A percentile compares a stretch with the other conserved stretches of the same genome.
Conservation (phyloP, 2,329 filamentous ascomycete genomes). For the Calonectria pseudoreteaudii region DNA sequence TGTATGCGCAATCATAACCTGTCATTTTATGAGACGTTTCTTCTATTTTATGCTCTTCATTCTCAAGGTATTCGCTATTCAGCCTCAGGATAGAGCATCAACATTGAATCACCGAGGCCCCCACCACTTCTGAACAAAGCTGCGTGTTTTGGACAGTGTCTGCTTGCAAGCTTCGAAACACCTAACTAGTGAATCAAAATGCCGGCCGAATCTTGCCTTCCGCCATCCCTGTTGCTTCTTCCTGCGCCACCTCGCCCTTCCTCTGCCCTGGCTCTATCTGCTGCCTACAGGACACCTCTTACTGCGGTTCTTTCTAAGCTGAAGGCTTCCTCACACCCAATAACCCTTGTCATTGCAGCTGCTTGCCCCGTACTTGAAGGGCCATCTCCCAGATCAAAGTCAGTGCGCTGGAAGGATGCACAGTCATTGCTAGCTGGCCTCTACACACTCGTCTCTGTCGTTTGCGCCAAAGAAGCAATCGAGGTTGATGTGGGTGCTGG, state of each 20-base stretch:
- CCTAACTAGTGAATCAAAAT: not conserved
- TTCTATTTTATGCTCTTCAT: not conserved
- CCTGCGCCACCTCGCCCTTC: constrained; percentile 71
- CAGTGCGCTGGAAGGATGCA: constrained; percentile 72
- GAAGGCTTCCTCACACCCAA: constrained; percentile 43
- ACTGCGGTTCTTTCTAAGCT: constrained; percentile 64
- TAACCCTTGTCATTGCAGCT: constrained; percentile 67
- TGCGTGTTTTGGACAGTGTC: no score
- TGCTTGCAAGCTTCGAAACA: not conserved
- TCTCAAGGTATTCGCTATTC: not conserved
- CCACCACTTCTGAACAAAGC: not conserved
- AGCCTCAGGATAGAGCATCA: not conserved
- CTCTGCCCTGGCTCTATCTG: constrained; percentile 62
- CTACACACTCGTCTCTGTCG: constrained; percentile 81
- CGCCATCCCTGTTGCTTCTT: constrained; percentile 66
- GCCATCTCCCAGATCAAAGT: constrained; percentile 53
- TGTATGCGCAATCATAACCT: not conserved
- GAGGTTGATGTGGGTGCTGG: constrained; percentile 67
- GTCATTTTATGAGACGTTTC: not conserved
- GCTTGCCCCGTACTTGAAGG: constrained; percentile 71
- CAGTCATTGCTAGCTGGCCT: constrained; percentile 81
- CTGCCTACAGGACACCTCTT: constrained; percentile 71
- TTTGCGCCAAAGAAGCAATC: constrained; percentile 73
- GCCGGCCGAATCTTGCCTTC: not conserved
- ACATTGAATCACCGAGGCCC: not conserved